phyloP scores from a whole-genome alignment of 2,329 filamentous ascomycete species.

The Penicillium sp. region DNA sequence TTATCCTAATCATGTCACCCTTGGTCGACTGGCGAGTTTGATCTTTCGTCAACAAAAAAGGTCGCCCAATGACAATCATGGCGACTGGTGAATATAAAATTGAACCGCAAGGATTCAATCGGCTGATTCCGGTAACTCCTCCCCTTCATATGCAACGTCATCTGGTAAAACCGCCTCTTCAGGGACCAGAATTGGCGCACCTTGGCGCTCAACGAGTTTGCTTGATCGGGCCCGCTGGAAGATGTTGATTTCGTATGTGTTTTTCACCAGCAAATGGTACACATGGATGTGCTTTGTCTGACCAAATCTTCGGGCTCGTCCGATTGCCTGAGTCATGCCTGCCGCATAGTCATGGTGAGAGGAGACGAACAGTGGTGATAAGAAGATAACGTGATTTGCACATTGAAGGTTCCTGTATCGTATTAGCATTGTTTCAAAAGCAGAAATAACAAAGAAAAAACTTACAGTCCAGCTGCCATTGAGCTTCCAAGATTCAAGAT shows the following conservation, averaged over 20 bases:
- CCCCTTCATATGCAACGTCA: background rate
- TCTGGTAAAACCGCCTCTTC: background rate
- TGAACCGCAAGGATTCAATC: background rate
- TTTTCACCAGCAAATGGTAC: slow-evolving; percentile 49
- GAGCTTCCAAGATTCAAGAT: slow-evolving; percentile 58
- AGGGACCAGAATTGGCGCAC: slow-evolving; percentile 18
- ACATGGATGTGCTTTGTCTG: slow-evolving; percentile 57
- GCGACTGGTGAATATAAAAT: background rate
- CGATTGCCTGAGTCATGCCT: slow-evolving; percentile 63
- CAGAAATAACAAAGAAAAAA: slow-evolving; percentile 11
- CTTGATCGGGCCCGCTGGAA: slow-evolving; percentile 38
- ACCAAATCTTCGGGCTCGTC: slow-evolving; percentile 57
- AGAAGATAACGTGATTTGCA: slow-evolving; percentile 64
- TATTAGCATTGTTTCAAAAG: slow-evolving; percentile 4
- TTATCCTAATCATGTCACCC: no score
- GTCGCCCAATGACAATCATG: no score
- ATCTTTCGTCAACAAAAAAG: no score
- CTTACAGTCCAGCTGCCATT: slow-evolving; percentile 60
- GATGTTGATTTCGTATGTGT: slow-evolving; percentile 48
- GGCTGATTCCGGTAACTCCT: background rate
- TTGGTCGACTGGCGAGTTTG: no score
- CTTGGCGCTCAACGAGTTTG: slow-evolving; percentile 27
- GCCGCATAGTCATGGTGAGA: slow-evolving; percentile 56
- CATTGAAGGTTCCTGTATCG: slow-evolving; percentile 56
- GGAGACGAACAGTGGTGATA: slow-evolving; percentile 53